Evolutionary conservation across 1,139 yeast species (phyloP).

Genomic region (Zygosaccharomyces pseudobailii): DNA sequence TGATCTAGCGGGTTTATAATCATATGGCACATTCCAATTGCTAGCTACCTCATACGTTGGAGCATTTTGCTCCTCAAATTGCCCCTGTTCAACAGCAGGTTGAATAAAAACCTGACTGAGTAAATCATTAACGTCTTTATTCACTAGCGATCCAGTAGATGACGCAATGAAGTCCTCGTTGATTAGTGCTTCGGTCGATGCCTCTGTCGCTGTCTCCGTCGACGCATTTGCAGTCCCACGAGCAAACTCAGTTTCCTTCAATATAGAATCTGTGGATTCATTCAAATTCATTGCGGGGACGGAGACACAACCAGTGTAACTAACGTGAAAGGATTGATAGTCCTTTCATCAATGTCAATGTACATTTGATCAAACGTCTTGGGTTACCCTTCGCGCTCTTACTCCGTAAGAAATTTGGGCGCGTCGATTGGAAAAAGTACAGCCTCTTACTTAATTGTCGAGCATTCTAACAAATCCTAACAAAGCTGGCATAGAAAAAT

Average conservation of each 20-base stretch:
- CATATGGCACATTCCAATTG: background rate
- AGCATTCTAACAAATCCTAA: background rate
- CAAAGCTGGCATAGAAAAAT: background rate
- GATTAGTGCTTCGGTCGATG: constrained; percentile 16
- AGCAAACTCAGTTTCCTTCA: constrained; percentile 3
- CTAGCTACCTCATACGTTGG: background rate
- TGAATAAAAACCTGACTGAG: constrained; percentile 8
- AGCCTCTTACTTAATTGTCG: background rate
- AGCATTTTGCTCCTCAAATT: background rate
- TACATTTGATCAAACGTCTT: background rate
- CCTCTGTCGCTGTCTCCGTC: constrained; percentile 12
- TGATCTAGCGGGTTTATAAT: too few species aligned
- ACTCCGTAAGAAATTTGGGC: background rate
- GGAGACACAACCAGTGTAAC: background rate
- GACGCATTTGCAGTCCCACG: constrained; percentile 10
- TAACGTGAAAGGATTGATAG: too few species aligned
- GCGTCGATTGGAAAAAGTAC: background rate
- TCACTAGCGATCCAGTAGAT: constrained; percentile 21
- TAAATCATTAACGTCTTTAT: constrained; percentile 15
- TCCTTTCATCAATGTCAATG: too few species aligned
- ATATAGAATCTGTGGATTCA: constrained; percentile 11
- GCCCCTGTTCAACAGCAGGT: background rate
- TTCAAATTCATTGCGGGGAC: constrained; percentile 2
- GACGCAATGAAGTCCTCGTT: constrained; percentile 9
- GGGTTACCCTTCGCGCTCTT: constrained; percentile 4